phyloP scores from a whole-genome alignment of 140 eudicot species.

The Flaveria floridana region DNA sequence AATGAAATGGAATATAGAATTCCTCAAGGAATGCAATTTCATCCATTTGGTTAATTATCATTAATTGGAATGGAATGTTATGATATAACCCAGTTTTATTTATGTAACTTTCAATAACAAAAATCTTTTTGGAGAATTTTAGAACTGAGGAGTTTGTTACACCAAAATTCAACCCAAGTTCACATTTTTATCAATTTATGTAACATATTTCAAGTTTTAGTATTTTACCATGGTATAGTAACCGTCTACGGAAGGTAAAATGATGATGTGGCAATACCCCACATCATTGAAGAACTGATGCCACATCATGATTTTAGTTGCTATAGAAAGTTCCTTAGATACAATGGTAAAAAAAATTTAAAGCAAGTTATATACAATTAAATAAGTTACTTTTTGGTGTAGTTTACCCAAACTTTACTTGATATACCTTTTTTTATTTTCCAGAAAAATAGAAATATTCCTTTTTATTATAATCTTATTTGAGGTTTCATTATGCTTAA shows the following conservation, averaged over 20 bases:
- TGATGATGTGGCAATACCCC: neutral
- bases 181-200: neutral
- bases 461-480: neutral
- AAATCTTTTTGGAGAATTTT: neutral
- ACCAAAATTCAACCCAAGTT: neutral
- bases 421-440: neutral
- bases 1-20: neutral
- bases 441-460: neutral
- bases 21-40: neutral
- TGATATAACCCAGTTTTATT: neutral
- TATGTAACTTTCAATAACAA: neutral
- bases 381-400: neutral
- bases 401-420: slow-evolving; percentile 4
- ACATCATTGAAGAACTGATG: neutral
- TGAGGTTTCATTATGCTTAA: neutral
- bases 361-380: neutral
- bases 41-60: neutral
- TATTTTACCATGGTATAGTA: neutral
- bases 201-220: neutral
- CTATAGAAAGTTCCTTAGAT: neutral
- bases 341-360: neutral
- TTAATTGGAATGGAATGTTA: neutral
- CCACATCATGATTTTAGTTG: neutral
- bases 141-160: neutral
- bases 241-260: neutral